phyloP scores from a whole-genome alignment of 2,329 filamentous ascomycete genomes.

The Leptosphaerulina australis region DNA sequence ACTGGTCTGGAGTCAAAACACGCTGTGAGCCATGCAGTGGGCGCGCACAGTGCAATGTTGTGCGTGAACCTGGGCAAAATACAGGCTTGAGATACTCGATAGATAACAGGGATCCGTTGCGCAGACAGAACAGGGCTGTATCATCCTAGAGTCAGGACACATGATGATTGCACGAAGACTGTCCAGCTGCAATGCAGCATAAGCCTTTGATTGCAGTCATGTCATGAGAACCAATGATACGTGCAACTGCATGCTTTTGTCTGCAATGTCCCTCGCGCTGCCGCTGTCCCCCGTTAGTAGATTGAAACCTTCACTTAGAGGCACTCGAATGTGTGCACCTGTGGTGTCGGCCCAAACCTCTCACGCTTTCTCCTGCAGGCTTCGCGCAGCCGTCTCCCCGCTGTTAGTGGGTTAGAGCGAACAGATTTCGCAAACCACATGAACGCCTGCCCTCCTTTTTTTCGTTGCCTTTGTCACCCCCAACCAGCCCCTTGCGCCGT shows the following conservation, averaged over 20 bases:
- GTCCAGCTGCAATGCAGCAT: neutral
- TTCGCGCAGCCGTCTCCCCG: slow-evolving; percentile 14
- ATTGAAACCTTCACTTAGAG: neutral
- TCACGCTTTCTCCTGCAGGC: neutral
- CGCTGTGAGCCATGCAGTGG: slow-evolving; percentile 11
- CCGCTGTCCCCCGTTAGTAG: slow-evolving; percentile 2
- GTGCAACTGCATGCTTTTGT: neutral
- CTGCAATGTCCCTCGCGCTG: slow-evolving; percentile 8
- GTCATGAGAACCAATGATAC: slow-evolving; percentile 8
- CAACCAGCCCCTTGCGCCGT: slow-evolving; percentile 13
- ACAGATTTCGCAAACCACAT: slow-evolving; percentile 10
- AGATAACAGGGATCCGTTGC: slow-evolving; percentile 3
- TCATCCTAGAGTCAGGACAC: neutral
- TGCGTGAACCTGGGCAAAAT: slow-evolving; percentile 15
- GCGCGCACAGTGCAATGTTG: neutral
- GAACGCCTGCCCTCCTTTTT: slow-evolving; percentile 3
- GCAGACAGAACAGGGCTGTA: slow-evolving; percentile 7
- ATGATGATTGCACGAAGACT: neutral
- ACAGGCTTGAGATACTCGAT: neutral
- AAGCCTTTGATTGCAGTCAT: slow-evolving; percentile 6
- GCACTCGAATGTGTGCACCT: neutral
- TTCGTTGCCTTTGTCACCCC: neutral
- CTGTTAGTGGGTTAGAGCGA: slow-evolving; percentile 7
- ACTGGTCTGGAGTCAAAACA: slow-evolving; percentile 11
- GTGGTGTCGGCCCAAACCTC: too few species aligned